Base-by-base conservation (phyloP, 306 rosid genomes). In the Acacia confusa region DNA sequence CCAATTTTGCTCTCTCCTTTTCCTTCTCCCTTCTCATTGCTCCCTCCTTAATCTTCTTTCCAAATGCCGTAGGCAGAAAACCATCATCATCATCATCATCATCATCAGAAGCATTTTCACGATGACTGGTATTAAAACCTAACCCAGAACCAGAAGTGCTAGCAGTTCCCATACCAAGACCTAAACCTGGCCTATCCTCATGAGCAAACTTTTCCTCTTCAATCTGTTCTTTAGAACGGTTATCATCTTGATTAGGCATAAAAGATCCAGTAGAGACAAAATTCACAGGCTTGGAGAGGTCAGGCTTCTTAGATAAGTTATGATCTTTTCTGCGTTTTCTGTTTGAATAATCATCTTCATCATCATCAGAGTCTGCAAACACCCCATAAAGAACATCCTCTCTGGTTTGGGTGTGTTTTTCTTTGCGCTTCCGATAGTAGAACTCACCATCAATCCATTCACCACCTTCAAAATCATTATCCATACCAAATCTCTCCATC, bases 11-110 rank as follows among this genome's bases (percentile, higher is more conserved):
- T 81, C 30, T 92, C 73, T 89, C 92, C 72, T 82, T 84, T 63
- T 90, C 94, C 86, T 4, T 86, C 61, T 84, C 86, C 77, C 99
- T 93, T 85, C 88, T 89, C 87, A 88, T 86, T 14, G 92, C 97
- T 65, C 91, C 97, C 87, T 95, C 99, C 87, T 82, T 87, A 63
- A 95, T 87, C 90, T 75, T 92, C 91, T 80, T 93, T 76, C 99
- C 97, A 77, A 93, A 91, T 2, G 88, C 96, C 16, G 93, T 82
- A 43, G 96, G 98, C 81, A 95, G 77, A 80, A 95, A 95, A 2
- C 4, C 63, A 1, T 81, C 77, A 13, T 78, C 89, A 22, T 55
- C 83, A 34, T 55, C 83, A 34, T 82, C 86, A 4, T 67, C 81
- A 34, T 86, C 82, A 34, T 83, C 81, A 6, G 50, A 48, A 30